phyloP scores from a whole-genome alignment of 768 basidiomycete species.

The Xerocomus spinulosus region DNA sequence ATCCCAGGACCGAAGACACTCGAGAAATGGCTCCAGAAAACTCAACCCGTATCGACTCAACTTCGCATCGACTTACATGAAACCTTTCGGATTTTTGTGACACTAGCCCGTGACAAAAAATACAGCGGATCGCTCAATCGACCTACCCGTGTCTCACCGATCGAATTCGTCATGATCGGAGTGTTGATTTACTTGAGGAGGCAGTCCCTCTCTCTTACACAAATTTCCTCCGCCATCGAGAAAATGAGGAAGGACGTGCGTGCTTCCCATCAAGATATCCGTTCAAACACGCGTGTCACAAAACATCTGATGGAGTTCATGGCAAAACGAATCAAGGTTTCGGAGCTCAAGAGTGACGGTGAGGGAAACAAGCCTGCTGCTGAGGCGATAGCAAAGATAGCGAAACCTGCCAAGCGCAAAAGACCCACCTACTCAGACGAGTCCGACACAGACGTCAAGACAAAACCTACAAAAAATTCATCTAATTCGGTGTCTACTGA shows the following conservation, averaged over 20 bases:
- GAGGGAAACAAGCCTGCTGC: constrained; percentile 30
- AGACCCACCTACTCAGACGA: constrained; percentile 22
- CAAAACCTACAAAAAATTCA: constrained; percentile 9
- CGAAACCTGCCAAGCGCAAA: constrained; percentile 26
- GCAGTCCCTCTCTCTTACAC: constrained; percentile 31
- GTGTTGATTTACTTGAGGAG: constrained; percentile 39
- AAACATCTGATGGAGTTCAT: constrained; percentile 32
- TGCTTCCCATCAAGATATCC: constrained; percentile 37
- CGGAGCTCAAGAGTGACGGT: constrained; percentile 30
- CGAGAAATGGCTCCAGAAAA: constrained; percentile 52
- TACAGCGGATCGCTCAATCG: constrained; percentile 31
- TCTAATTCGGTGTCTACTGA: background rate
- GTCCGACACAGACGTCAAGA: constrained; percentile 19
- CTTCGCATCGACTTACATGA: constrained; percentile 26
- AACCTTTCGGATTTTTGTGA: constrained; percentile 45
- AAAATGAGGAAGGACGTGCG: constrained; percentile 38
- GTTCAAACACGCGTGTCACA: constrained; percentile 35
- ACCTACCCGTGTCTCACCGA: constrained; percentile 52
- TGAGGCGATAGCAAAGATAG: constrained; percentile 4
- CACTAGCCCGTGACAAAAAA: constrained; percentile 39
- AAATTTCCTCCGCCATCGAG: constrained; percentile 41
- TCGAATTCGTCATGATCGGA: constrained; percentile 59
- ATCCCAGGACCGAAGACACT: constrained; percentile 32
- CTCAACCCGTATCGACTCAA: constrained; percentile 6
- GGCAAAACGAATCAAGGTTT: constrained; percentile 29